Conservation (phyloP, 345 rosid species). For the Mangifera indica region DNA sequence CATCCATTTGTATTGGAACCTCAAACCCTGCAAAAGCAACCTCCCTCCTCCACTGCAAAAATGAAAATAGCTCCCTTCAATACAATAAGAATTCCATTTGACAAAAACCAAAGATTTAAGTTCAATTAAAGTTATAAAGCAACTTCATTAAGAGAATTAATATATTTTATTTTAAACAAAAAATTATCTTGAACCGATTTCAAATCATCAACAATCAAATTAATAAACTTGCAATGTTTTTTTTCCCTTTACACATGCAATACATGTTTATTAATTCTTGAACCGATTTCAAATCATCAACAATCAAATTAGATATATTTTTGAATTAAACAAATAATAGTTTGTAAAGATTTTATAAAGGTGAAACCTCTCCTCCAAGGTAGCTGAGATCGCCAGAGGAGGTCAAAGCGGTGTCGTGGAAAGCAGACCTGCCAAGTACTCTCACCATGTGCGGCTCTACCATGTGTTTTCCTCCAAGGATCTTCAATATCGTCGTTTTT, state of each 20-base stretch:
- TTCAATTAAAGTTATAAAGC: too few species aligned
- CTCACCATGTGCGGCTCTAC: constrained; percentile 95
- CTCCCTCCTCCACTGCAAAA: constrained; percentile 87
- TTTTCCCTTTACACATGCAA: too few species aligned
- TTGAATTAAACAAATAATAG: too few species aligned
- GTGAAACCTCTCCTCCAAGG: constrained; percentile 89
- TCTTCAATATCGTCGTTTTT: constrained; percentile 87
- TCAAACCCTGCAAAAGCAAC: constrained; percentile 98
- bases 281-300: background rate
- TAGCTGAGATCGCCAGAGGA: constrained; percentile 90
- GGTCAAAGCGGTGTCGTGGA: constrained; percentile 82
- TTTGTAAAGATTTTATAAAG: background rate
- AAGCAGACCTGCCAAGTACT: constrained; percentile 80
- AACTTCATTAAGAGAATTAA: too few species aligned
- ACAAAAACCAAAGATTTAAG: too few species aligned
- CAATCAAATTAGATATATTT: too few species aligned
- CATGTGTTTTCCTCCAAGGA: constrained; percentile 95
- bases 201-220: background rate
- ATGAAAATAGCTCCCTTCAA: constrained; percentile 8
- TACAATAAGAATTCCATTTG: background rate
- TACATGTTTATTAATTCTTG: too few species aligned
- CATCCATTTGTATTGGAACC: constrained; percentile 93
- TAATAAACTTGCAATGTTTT: too few species aligned
- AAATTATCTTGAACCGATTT: background rate
- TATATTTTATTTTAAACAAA: too few species aligned